These are phyloP conservation scores for Isatis lusitanica DNA, from an alignment of 441 rosid species.

Conservation along the genomic window DNA sequence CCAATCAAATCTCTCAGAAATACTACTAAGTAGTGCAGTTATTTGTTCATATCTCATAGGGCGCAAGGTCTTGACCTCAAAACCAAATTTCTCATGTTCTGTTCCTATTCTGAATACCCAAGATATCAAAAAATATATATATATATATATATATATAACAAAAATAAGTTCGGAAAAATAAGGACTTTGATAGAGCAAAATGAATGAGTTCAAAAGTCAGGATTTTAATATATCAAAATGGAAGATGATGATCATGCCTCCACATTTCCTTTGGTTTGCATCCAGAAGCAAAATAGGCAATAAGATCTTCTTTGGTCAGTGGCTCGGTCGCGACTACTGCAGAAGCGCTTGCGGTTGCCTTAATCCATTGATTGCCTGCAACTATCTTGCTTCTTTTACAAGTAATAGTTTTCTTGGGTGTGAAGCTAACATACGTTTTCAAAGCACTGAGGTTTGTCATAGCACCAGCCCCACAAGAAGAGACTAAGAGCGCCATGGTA, in stretches of 20 bases:
- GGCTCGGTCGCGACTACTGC: background rate
- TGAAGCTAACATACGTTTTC: background rate
- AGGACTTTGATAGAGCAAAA: background rate
- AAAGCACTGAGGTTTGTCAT: background rate
- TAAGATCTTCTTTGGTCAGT: background rate
- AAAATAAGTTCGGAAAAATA: background rate
- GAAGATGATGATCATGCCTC: background rate
- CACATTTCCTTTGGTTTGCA: background rate
- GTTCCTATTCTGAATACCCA: conserved; percentile 81
- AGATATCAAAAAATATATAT: background rate
- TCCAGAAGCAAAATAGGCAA: conserved; percentile 3
- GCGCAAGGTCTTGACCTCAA: conserved; percentile 58
- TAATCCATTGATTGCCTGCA: background rate
- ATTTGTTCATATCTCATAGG: conserved; percentile 86
- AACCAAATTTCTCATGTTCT: conserved; percentile 93
- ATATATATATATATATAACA: no score
- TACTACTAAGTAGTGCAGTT: conserved; percentile 74
- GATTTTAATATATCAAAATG: background rate
- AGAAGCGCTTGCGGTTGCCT: background rate
- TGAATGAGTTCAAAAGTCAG: background rate
- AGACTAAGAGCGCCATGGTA: background rate
- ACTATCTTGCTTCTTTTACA: background rate
- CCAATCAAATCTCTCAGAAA: conserved; percentile 95
- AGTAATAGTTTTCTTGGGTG: background rate
- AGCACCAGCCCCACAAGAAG: background rate